Conservation (phyloP, 2,329 filamentous ascomycete genomes). For the Zasmidium citrigriseum region DNA sequence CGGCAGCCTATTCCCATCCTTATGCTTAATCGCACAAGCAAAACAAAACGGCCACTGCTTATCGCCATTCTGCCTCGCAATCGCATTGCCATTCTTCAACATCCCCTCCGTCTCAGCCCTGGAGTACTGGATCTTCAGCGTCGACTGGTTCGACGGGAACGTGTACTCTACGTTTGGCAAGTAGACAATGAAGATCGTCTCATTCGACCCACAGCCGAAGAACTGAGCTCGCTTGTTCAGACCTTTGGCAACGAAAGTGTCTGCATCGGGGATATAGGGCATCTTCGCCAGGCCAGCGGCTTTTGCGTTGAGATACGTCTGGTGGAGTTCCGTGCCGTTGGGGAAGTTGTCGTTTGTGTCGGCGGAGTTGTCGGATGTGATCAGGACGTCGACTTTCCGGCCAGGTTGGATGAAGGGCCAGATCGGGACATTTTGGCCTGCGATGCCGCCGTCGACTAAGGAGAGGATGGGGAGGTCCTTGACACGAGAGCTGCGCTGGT, state of each 20-base stretch:
- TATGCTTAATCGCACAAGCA: slow-evolving; percentile 45
- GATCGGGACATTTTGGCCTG: slow-evolving; percentile 55
- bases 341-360: slow-evolving; percentile 62
- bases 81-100: slow-evolving; percentile 42
- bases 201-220: slow-evolving; percentile 56
- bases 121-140: slow-evolving; percentile 39
- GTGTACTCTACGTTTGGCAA: slow-evolving; percentile 47
- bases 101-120: slow-evolving; percentile 39
- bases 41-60: slow-evolving; percentile 42
- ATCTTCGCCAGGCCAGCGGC: slow-evolving; percentile 57
- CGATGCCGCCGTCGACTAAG: slow-evolving; percentile 54
- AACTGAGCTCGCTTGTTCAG: slow-evolving; percentile 63
- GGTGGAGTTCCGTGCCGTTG: slow-evolving; percentile 60
- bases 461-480: slow-evolving; percentile 41
- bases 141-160: slow-evolving; percentile 36
- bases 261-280: slow-evolving; percentile 57
- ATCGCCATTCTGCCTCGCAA: slow-evolving; percentile 41
- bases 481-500: slow-evolving; percentile 44
- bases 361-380: slow-evolving; percentile 65
- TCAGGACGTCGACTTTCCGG: slow-evolving; percentile 62
- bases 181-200: slow-evolving; percentile 44
- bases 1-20: slow-evolving; percentile 35
- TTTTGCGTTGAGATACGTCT: slow-evolving; percentile 58
- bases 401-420: slow-evolving; percentile 53
- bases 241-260: slow-evolving; percentile 59